Conservation (phyloP, 495 filamentous ascomycete species). For the Xylaria telfairii region DNA sequence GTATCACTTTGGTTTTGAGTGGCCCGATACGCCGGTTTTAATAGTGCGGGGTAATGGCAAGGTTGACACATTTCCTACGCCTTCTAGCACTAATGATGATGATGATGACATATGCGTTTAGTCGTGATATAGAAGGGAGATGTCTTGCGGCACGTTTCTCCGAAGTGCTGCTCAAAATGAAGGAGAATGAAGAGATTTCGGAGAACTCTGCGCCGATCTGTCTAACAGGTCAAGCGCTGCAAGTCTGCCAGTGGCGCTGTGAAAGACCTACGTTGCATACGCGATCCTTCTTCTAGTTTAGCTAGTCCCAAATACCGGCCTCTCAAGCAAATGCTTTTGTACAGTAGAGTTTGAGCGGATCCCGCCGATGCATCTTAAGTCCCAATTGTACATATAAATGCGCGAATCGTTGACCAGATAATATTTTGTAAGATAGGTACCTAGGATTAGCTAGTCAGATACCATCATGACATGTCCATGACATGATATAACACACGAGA, state of each 20-base stretch:
- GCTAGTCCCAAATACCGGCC: neutral
- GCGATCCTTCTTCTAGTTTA: constrained; percentile 2
- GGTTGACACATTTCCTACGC: neutral
- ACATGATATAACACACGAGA: neutral
- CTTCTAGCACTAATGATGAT: neutral
- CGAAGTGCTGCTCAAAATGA: neutral
- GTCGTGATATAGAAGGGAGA: neutral
- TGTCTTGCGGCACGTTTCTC: neutral
- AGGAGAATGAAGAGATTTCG: neutral
- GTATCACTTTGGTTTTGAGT: neutral
- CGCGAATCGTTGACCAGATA: neutral
- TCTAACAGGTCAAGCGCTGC: constrained; percentile 8
- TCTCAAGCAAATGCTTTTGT: neutral
- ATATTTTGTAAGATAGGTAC: neutral
- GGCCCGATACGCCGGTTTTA: neutral
- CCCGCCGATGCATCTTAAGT: neutral
- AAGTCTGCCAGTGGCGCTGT: neutral
- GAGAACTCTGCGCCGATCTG: constrained; percentile 3
- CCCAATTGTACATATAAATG: neutral
- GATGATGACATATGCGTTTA: neutral
- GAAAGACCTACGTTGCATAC: neutral
- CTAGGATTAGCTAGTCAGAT: constrained; percentile 1
- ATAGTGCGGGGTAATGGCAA: neutral
- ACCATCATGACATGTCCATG: neutral
- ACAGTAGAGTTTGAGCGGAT: constrained; percentile 11